A percentile compares a stretch with the other conserved stretches of the same genome.
These are phyloP conservation scores for Lachnellula subtilissima DNA, from an alignment of 2,329 filamentous ascomycete genomes.

Conservation along the genomic window DNA sequence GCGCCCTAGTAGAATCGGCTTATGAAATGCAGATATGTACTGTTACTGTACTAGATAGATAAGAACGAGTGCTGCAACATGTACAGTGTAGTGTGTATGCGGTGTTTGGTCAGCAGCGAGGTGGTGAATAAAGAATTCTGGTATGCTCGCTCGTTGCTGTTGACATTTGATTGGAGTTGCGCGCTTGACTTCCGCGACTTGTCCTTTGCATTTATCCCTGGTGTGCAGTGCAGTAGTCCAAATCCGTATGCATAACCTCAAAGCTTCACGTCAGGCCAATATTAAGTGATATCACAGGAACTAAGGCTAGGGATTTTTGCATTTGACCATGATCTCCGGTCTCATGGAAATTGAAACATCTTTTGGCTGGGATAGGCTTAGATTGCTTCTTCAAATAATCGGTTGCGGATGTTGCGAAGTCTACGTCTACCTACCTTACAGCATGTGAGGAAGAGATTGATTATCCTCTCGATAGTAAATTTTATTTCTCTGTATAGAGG, in stretches of 20 bases:
- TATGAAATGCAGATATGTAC: neutral
- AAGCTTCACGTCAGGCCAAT: slow-evolving; percentile 9
- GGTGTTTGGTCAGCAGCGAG: too few species aligned
- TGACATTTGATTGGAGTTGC: slow-evolving; percentile 12
- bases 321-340: slow-evolving; percentile 17
- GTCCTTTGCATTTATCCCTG: slow-evolving; percentile 1
- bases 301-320: slow-evolving; percentile 3
- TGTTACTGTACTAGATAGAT: neutral
- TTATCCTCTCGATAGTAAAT: too few species aligned
- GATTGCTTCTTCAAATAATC: neutral
- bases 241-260: slow-evolving; percentile 5
- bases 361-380: neutral
- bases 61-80: too few species aligned
- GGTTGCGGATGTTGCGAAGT: too few species aligned
- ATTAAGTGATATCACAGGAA: neutral
- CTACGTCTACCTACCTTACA: too few species aligned
- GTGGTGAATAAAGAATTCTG: too few species aligned
- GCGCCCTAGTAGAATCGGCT: neutral
- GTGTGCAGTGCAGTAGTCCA: too few species aligned
- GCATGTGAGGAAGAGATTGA: too few species aligned
- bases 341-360: slow-evolving; percentile 23
- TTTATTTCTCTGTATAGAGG: too few species aligned
- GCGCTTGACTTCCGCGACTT: slow-evolving; percentile 10
- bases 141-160: slow-evolving; percentile 14
- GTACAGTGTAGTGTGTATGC: slow-evolving; percentile 5